A percentile compares a stretch with the other conserved stretches of the same genome.
These are phyloP conservation scores for Trichosanthes cucumerina DNA, from an alignment of 306 rosid species.

Conservation along the genomic window DNA sequence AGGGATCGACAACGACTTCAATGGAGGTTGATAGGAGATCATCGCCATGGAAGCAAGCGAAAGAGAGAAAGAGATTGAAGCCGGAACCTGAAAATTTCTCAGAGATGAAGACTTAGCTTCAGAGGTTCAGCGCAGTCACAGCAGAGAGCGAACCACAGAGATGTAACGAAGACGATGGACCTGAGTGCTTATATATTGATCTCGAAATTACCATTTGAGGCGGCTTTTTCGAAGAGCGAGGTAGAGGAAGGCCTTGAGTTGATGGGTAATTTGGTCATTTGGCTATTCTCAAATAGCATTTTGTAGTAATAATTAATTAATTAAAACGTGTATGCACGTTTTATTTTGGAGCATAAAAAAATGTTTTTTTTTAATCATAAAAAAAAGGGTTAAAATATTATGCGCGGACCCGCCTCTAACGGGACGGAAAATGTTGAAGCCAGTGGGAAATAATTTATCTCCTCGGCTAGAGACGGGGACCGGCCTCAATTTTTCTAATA, in stretches of 20 bases:
- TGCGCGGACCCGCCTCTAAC: too few relatives aligned
- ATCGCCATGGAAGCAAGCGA: constrained; percentile 26
- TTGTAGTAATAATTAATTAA: too few relatives aligned
- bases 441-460: too few relatives aligned
- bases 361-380: too few relatives aligned
- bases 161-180: neutral
- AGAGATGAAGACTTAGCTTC: neutral
- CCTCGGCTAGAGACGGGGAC: too few relatives aligned
- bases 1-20: constrained; percentile 12
- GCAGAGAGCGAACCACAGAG: neutral
- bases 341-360: too few relatives aligned
- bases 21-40: constrained; percentile 24
- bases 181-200: neutral
- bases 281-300: neutral
- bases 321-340: too few relatives aligned
- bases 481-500: too few relatives aligned
- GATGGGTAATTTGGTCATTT: neutral
- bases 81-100: neutral
- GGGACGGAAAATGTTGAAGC: too few relatives aligned
- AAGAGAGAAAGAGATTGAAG: neutral
- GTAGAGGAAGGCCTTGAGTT: neutral
- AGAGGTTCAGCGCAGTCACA: neutral
- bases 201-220: neutral
- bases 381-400: too few relatives aligned
- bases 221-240: neutral